Base-by-base conservation (phyloP, 2,329 filamentous ascomycete genomes). In the Aureobasidium lini region DNA sequence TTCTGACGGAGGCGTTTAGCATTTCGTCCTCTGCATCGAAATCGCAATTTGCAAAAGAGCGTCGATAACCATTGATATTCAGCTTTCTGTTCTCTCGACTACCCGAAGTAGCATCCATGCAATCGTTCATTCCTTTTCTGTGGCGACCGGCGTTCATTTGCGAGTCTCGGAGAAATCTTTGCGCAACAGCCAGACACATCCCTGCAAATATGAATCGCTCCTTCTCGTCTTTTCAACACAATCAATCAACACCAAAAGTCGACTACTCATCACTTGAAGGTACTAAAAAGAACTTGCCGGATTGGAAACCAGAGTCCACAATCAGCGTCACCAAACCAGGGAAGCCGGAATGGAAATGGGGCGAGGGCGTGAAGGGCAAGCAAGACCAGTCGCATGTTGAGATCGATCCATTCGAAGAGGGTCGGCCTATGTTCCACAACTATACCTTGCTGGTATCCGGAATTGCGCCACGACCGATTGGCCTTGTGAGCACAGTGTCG, bases 401-500 rank as follows among this genome's bases (percentile, higher is more conserved):
- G 11, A 93, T 95, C 66, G 86, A 94, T 72, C 90, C 90, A 0
- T 83, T 90, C 69, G 85, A 79, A 59, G 75, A 82, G 31, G 87
- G 84, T 18, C 81, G 90, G 1, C 79, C 83, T 0, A 72, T 82
- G 0, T 73, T 76, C 4, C 83, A 81, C 73, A 95, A 95, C 79
- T 95, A 96, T 80, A 94, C 93, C 75, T 82, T 96, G 13, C 79
- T 96, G 62, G 95, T 96, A 72, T 89, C 85, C 16, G 85, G 84
- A 6, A 60, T 66, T 7, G 60, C 63, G 10, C 64, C 64, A 4
- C 64, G 64, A 2, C 64, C 64, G 1, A 63, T 62, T 13, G 63
- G 61, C 1, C 37, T 65, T 23, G 16, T 63, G 1, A 62, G 59
- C 44, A 66, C 64, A 3, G 32, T 64, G n/a, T 65, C 64, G n/a